Evolutionary conservation across 495 filamentous ascomycete genomes (phyloP), one percentile per base, ranked within the genome.

Genomic region (Neurospora sp.): DNA sequence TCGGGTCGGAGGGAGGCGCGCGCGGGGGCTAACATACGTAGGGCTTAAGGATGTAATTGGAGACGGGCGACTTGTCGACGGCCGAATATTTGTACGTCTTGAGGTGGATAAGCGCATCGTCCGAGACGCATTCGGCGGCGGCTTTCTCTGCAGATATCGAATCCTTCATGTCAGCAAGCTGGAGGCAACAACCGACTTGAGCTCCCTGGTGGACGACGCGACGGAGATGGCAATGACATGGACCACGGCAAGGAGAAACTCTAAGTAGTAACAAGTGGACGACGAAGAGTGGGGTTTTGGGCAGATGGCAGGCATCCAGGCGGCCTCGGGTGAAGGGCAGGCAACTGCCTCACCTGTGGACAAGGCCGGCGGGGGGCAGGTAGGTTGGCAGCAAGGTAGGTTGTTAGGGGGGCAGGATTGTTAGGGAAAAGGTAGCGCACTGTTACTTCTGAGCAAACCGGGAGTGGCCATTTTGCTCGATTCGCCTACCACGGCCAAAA

Each of bases 1-100:
- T 69, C 37, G 66, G 48, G 40, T 48, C 69, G 20, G 6, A 44
- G 10, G 42, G 54, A 66, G 59, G 71, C 31, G 16, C 71, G 73
- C 73, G 41, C 38, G 66, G 70, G 39, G 70, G 75, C 18, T n/a
- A 35, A 81, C 91, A 83, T 92, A 99, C 95, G 81, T 97, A 99
- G 79, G 96, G 95, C 76, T 89, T 92, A 44, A 99, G 87, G 80
- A 99, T 94, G 81, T 99, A 97, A 77, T 91, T 86, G 54, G 96
- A 98, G 48, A 98, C 91, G 71, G 90, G 88, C n/a, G 94, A 97
- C 82, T 98, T 97, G 86, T 99, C 96, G 79, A 99, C 94, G 79
- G 91, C 91, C 77, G 92, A 94, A 82, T 99, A 99, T 80, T 97
- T 96, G 89, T 99, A 99, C 37, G 89, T 90, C 82, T 95, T 96